phyloP scores from a whole-genome alignment of 345 rosid species.

The Salix viminalis region DNA sequence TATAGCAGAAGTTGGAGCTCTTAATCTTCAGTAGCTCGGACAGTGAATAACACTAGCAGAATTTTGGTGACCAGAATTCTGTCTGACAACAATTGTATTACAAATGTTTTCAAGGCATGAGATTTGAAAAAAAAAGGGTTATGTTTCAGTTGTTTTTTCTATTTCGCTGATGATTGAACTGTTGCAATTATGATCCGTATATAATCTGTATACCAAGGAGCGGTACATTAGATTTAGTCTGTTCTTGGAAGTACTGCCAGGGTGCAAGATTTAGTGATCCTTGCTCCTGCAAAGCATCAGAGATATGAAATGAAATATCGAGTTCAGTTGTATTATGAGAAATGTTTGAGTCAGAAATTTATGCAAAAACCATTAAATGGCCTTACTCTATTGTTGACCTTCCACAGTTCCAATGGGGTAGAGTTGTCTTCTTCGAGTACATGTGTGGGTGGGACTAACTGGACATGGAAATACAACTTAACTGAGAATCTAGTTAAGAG shows the following conservation, averaged over 20 bases:
- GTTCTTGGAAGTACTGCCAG: neutral
- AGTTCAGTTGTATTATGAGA: neutral
- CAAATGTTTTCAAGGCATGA: neutral
- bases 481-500: too few relatives aligned
- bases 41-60: too few relatives aligned
- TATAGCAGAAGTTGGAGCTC: neutral
- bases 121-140: too few relatives aligned
- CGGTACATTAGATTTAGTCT: neutral
- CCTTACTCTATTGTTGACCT: too few relatives aligned
- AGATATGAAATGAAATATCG: neutral
- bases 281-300: neutral
- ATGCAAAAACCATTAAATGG: too few relatives aligned
- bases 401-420: too few relatives aligned
- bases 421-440: too few relatives aligned
- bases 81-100: neutral
- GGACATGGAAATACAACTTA: too few relatives aligned
- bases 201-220: neutral
- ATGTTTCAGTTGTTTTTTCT: neutral
- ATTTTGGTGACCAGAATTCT: neutral
- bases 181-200: neutral
- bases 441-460: too few relatives aligned
- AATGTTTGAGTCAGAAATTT: neutral
- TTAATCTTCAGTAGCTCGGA: neutral
- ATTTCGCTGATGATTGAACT: neutral
- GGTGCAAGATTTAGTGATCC: neutral